Percentiles rank a stretch among this genome's conserved stretches.
These are phyloP conservation scores for Porcisia hertigi DNA, from an alignment of 208 protist species.

Conservation along the genomic window DNA sequence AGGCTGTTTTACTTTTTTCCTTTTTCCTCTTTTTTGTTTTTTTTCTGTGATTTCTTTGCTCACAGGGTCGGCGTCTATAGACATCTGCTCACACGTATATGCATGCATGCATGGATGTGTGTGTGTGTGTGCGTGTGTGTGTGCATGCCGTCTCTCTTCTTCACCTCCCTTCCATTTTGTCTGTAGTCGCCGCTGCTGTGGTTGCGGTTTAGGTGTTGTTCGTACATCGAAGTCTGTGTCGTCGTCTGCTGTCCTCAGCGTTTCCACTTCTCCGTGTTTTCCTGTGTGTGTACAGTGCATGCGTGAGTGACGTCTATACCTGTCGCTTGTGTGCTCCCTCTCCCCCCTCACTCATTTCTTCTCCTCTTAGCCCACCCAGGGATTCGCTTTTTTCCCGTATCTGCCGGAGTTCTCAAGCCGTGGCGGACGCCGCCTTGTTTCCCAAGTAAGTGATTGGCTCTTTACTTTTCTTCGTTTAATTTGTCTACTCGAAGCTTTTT, in stretches of 20 bases:
- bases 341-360: not conserved
- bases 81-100: too few relatives aligned
- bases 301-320: not conserved
- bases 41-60: not conserved
- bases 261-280: slow-evolving; percentile 4
- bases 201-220: not conserved
- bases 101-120: too few relatives aligned
- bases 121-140: not conserved
- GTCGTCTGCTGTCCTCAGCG: not conserved
- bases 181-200: not conserved
- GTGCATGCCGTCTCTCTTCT: not conserved
- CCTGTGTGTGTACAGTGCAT: slow-evolving; percentile 2
- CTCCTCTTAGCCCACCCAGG: not conserved
- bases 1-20: not conserved
- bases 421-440: not conserved
- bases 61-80: too few relatives aligned
- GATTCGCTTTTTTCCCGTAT: not conserved
- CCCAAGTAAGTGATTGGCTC: not conserved
- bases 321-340: not conserved
- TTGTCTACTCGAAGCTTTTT: too few relatives aligned
- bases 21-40: not conserved
- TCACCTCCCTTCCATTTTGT: slow-evolving; percentile 1
- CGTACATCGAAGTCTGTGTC: not conserved
- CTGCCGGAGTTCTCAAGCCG: not conserved
- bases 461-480: not conserved